Percentiles rank a stretch among this genome's conserved stretches.
phyloP scores from a whole-genome alignment of 1,139 yeast species.

The Yamadazyma aaseri region DNA sequence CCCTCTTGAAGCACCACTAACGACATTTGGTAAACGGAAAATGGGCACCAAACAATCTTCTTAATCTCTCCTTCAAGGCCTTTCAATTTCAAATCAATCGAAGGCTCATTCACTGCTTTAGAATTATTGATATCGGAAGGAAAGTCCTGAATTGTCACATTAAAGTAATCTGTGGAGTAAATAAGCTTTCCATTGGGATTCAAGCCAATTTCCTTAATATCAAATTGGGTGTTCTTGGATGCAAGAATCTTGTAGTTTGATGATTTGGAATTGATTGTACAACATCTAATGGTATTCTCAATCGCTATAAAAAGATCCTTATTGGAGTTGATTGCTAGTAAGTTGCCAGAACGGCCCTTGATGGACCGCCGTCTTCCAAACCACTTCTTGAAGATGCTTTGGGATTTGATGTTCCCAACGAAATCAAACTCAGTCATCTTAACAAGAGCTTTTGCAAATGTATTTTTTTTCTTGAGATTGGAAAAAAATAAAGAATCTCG shows the following conservation, averaged over 20 bases:
- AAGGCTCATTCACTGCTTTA: constrained; percentile 12
- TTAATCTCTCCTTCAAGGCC: constrained; percentile 19
- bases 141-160: constrained; percentile 26
- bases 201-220: constrained; percentile 24
- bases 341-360: constrained; percentile 13
- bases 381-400: constrained; percentile 20
- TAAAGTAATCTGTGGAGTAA: constrained; percentile 31
- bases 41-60: constrained; percentile 36
- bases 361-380: background rate
- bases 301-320: constrained; percentile 30
- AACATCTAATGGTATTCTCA: constrained; percentile 29
- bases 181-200: constrained; percentile 31
- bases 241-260: constrained; percentile 21
- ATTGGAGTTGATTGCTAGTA: constrained; percentile 22
- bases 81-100: constrained; percentile 17
- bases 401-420: constrained; percentile 12
- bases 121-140: constrained; percentile 19
- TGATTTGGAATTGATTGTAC: constrained; percentile 22
- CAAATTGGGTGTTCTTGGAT: constrained; percentile 12
- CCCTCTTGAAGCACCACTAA: constrained; percentile 32
- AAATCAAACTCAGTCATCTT: constrained; percentile 9
- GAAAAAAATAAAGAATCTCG: too few species aligned
- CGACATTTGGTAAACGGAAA: constrained; percentile 23
- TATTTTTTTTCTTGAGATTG: too few species aligned
- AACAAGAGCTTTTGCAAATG: too few species aligned